These are phyloP conservation scores for Allium sativum DNA, from an alignment of 106 monocot species.

Conservation along the genomic window DNA sequence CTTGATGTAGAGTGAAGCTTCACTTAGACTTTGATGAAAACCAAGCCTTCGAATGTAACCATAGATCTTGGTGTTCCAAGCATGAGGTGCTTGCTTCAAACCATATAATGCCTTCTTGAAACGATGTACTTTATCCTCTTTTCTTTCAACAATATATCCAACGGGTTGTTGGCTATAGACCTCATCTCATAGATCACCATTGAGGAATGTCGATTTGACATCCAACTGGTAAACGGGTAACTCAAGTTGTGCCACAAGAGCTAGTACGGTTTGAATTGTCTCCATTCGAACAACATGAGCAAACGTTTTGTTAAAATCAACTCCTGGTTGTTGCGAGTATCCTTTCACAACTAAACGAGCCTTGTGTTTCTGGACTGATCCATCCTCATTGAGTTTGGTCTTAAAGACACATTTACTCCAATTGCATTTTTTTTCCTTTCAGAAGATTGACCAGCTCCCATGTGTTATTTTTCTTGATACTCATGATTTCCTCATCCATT, in stretches of 20 bases:
- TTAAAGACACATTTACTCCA: conserved; percentile 5
- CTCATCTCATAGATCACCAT: neutral
- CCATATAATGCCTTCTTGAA: neutral
- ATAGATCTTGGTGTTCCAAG: neutral
- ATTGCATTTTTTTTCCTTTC: conserved; percentile 3
- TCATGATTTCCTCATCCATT: neutral
- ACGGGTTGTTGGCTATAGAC: neutral
- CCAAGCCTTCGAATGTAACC: neutral
- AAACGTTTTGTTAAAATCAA: neutral
- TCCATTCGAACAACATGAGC: neutral
- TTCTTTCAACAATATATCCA: neutral
- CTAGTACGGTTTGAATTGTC: neutral
- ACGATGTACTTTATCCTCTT: neutral
- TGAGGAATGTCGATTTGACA: conserved; percentile 1
- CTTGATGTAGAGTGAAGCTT: neutral
- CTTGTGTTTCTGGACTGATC: neutral
- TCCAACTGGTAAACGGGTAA: neutral
- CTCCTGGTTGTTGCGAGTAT: neutral
- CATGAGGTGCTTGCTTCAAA: neutral
- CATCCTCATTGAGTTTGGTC: conserved; percentile 1
- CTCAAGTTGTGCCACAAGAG: neutral
- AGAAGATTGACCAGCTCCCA: neutral
- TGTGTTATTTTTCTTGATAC: neutral
- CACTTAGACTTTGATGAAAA: neutral
- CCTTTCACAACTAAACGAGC: conserved; percentile 2